Percentiles rank a stretch among this genome's conserved stretches.
phyloP scores from a whole-genome alignment of 495 filamentous ascomycete species.

The Penicillium ochrochloron region DNA sequence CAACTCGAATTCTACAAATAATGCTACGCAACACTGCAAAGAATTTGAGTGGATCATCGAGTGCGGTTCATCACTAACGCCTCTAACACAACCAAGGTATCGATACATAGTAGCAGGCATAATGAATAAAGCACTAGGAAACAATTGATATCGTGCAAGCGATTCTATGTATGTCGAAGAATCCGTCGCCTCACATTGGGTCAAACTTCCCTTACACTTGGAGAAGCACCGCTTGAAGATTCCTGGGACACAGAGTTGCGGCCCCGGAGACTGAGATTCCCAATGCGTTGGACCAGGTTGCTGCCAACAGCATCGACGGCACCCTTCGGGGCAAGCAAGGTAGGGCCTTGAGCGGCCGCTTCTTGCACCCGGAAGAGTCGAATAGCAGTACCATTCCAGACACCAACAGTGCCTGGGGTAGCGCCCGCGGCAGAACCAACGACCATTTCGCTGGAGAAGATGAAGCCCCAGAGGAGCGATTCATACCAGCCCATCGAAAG shows the following conservation, averaged over 20 bases:
- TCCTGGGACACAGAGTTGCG: constrained; percentile 42
- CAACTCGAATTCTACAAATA: constrained; percentile 10
- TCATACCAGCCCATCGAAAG: constrained; percentile 96
- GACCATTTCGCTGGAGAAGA: constrained; percentile 89
- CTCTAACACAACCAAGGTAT: constrained; percentile 24
- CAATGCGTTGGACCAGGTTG: constrained; percentile 86
- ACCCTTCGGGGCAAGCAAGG: constrained; percentile 79
- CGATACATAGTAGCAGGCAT: constrained; percentile 5
- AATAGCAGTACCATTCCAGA: constrained; percentile 92
- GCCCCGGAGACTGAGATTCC: constrained; percentile 67
- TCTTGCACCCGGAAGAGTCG: constrained; percentile 91
- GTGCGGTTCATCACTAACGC: neutral
- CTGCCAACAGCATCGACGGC: constrained; percentile 96
- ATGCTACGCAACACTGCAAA: constrained; percentile 2
- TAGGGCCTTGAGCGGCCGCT: constrained; percentile 76
- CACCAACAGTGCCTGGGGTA: constrained; percentile 77
- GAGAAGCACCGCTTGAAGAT: constrained; percentile 32
- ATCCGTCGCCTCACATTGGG: neutral
- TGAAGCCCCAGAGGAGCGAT: constrained; percentile 91
- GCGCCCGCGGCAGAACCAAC: constrained; percentile 61
- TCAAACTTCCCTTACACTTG: constrained; percentile 48
- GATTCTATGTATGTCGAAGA: constrained; percentile 29
- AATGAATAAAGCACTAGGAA: constrained; percentile 11
- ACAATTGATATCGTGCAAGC: constrained; percentile 20
- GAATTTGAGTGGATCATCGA: neutral